Percentiles rank a stretch among this genome's conserved stretches.
These are phyloP conservation scores for Podospora pseudopauciseta DNA, from an alignment of 495 filamentous ascomycete genomes.

Conservation along the genomic window DNA sequence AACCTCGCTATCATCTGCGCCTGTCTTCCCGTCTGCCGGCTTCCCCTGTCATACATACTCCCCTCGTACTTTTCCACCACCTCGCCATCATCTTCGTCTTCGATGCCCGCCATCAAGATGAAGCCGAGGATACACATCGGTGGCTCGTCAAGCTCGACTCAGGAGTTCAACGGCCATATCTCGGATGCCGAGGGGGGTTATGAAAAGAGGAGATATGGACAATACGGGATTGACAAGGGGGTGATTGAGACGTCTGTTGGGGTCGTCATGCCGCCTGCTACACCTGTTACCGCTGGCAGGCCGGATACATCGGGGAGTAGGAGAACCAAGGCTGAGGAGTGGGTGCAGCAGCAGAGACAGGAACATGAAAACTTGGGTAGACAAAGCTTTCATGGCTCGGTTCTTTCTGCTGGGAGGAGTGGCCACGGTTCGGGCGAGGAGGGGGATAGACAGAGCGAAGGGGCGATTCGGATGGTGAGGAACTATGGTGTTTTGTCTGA, in stretches of 20 bases:
- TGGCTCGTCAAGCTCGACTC: neutral
- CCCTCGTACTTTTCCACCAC: slow-evolving; percentile 3
- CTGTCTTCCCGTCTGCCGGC: slow-evolving; percentile 36
- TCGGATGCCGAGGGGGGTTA: neutral
- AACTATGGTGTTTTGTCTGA: neutral
- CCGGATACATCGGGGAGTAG: neutral
- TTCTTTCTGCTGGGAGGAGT: neutral
- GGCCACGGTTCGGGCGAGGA: neutral
- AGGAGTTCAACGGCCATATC: neutral
- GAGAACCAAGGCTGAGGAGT: too few species aligned
- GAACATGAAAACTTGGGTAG: neutral
- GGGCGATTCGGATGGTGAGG: neutral
- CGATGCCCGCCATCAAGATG: neutral
- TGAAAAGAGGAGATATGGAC: neutral
- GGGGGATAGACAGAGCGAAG: neutral
- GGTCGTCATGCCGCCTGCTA: neutral
- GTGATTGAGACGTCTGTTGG: neutral
- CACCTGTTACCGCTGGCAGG: neutral
- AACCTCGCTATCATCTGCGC: slow-evolving; percentile 47
- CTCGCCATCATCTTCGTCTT: neutral
- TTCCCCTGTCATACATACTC: neutral
- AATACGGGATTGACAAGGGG: neutral
- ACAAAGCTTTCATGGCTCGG: neutral
- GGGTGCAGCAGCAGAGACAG: neutral
- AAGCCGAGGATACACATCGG: neutral